Conservation (phyloP, 495 filamentous ascomycete genomes). For the Lindgomyces ingoldianus region DNA sequence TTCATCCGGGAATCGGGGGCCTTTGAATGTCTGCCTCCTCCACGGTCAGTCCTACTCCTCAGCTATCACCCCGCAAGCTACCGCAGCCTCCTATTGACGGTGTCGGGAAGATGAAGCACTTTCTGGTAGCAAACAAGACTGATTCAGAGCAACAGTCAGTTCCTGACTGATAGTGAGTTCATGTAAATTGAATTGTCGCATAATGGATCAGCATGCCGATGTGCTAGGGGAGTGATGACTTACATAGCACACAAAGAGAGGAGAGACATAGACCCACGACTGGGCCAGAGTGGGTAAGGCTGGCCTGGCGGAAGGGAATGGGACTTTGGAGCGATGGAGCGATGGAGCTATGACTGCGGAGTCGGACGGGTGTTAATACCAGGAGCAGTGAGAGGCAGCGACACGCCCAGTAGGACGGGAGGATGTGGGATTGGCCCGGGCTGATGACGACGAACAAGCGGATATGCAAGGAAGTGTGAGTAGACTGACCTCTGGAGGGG, state of each 20-base stretch:
- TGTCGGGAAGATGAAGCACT: conserved; percentile 29
- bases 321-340: conserved; percentile 25
- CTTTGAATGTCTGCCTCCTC: conserved; percentile 34
- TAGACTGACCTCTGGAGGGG: conserved; percentile 25
- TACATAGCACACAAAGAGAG: conserved; percentile 36
- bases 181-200: conserved; percentile 25
- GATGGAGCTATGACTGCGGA: conserved; percentile 35
- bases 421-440: conserved; percentile 29
- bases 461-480: conserved; percentile 33
- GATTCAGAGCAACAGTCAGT: conserved; percentile 34
- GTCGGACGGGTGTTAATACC: conserved; percentile 35
- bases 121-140: conserved; percentile 22
- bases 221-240: conserved; percentile 26
- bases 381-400: conserved; percentile 26
- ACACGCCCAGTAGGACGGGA: conserved; percentile 24
- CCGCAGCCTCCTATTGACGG: conserved; percentile 28
- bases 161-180: conserved; percentile 32
- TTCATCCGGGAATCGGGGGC: conserved; percentile 36
- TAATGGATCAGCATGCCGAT: conserved; percentile 16
- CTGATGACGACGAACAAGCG: conserved; percentile 25
- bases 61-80: conserved; percentile 18
- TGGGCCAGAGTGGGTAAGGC: conserved; percentile 20
- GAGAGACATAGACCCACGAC: conserved; percentile 32
- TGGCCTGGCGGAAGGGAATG: conserved; percentile 23
- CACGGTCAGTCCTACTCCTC: conserved; percentile 17